Evolutionary conservation across 768 basidiomycete genomes (phyloP), one percentile per base, ranked within the genome.

Genomic region (Termitomyces sp.): DNA sequence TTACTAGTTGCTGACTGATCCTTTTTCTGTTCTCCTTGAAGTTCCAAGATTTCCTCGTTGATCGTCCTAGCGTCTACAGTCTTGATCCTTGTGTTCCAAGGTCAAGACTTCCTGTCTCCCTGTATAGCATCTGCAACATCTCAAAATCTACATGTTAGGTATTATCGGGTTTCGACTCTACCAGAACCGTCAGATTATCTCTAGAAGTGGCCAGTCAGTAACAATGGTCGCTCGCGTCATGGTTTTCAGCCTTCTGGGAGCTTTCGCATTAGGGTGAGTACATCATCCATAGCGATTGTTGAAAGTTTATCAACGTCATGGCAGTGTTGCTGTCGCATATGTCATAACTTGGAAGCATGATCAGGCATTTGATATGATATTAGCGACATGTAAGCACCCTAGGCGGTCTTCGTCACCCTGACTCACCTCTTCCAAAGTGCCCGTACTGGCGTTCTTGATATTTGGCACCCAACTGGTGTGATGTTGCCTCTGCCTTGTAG

Each of bases 221-320:
- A 62, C 69, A 9, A 71, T 71, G 64, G 65, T 65, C 0, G 54
- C 65, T 10, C 69, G 72, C 5, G 63, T 71, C 8, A 63, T 71
- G 62, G 35, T 69, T 21, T 73, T 73, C 59, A 68, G 67, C 35
- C 53, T 66, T 16, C 50, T 73, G 4, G 68, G 68, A 1, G 60
- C 66, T 16, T 49, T 71, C 1, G 63, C 65, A 6, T 53, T 73
- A 4, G 63, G 63, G 72, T 71, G 48, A 34, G 68, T 51, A 25
- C 34, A 25, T 16, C 3, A 25, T 3, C 11, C 11, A 6, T 34
- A 10, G 27, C 9, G 2, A 8, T 46, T 45, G 6, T 41, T 16
- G 8, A 21, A n/a, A 7, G 1, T 31, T 46, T 9, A 49, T 49
- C 10, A 21, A 19, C 16, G 31, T 21, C 50, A 29, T 50, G 23